Base-by-base conservation (phyloP, 164 flowering plant species). In the Nymphaea colorata region DNA sequence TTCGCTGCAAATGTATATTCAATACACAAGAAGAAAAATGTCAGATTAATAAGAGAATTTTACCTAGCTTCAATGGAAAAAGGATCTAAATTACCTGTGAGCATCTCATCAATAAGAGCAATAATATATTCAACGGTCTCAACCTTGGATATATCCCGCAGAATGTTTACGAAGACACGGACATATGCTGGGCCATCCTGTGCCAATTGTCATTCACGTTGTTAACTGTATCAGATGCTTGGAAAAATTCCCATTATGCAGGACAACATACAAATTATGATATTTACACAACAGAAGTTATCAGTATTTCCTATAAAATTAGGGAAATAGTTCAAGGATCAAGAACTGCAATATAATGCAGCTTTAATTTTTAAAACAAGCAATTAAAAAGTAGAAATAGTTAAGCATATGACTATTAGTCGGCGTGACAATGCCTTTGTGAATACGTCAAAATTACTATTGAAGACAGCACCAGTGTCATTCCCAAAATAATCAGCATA, bases 151-250 rank as follows among this genome's bases (percentile, higher is more conserved):
- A 94, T 90, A 64, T 88, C 96, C 36, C 89, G 90, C 65, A 94
- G 78, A 61, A 94, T 87, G 84, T 82, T 81, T 63, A 94, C 87
- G 80, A 94, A 90, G 11, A 90, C 87, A 41, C 85, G 86, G 66
- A 88, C 81, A 81, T 94, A 94, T 65, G 92, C 85, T 66, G 94
- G 90, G 73, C 98, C 99, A 82, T 91, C 98, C 99, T 94, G 91
- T 69, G 59, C 6, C 60, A 73, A 44, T 60, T 53, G 59, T 76
- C 64, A 77, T 43, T 64, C 55, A 47, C 2, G 12, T 6, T 47
- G 12, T 47, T 25, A 25, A 25, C 36, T 47, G 55, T 12, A 47
- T 47, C 55, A 47, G 12, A 47, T 47, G 55, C 55, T 47, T 12
- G 12, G 55, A 47, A 47, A 6, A 47, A 2, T 7, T 12, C 55